phyloP scores from a whole-genome alignment of 441 rosid genomes.

The Erysimum cheiri region DNA sequence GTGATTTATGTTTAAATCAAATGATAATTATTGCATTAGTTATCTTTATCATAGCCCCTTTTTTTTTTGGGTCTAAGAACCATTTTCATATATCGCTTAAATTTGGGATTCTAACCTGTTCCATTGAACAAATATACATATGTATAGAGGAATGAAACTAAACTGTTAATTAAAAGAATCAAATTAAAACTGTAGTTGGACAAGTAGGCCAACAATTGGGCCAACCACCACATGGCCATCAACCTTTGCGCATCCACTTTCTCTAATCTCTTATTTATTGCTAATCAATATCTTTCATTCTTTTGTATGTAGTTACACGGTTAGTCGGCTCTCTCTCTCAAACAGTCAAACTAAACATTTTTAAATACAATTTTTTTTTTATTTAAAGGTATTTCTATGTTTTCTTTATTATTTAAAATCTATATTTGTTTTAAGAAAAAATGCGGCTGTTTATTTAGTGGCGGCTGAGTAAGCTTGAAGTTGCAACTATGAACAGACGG shows the following conservation, averaged over 20 bases:
- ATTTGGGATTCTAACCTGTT: too few relatives aligned
- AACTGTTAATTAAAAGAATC: background rate
- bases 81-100: too few relatives aligned
- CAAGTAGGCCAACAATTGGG: slow-evolving; percentile 2
- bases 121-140: background rate
- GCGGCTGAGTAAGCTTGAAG: slow-evolving; percentile 3
- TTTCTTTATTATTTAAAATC: background rate
- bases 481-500: background rate
- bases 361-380: background rate
- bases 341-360: background rate
- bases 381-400: background rate
- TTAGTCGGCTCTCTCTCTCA: background rate
- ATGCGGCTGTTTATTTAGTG: too few relatives aligned
- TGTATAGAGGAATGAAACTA: background rate
- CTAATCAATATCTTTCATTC: background rate
- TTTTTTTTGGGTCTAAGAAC: too few relatives aligned
- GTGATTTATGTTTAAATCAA: too few relatives aligned
- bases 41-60: too few relatives aligned
- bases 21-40: too few relatives aligned
- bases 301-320: too few relatives aligned
- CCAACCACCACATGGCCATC: slow-evolving; percentile 13
- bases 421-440: background rate
- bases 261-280: background rate
- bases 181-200: background rate
- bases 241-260: background rate